These are phyloP conservation scores for Tricholoma bakamatsutake DNA, from an alignment of 768 basidiomycete genomes.

Conservation along the genomic window DNA sequence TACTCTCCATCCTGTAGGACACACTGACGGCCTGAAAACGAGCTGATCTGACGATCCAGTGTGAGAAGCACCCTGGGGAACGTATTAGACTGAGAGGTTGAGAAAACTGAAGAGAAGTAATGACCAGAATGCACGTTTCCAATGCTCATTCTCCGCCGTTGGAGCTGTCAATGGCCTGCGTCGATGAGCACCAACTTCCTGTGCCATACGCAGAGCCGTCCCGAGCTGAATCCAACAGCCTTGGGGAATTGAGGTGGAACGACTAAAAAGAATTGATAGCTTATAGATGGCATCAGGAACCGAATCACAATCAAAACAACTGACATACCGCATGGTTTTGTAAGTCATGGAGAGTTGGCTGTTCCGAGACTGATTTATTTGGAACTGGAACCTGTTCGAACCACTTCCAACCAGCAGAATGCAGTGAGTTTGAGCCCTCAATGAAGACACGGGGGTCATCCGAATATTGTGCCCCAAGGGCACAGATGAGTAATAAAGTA, in stretches of 20 bases:
- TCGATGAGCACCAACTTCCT: conserved; percentile 72
- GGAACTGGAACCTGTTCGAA: conserved; percentile 61
- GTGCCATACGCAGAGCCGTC: conserved; percentile 61
- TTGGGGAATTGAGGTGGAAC: conserved; percentile 43
- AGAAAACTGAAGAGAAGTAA: background rate
- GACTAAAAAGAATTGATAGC: conserved; percentile 44
- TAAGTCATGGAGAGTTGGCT: conserved; percentile 64
- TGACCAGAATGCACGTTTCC: conserved; percentile 66
- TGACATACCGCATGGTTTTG: conserved; percentile 59
- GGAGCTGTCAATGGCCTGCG: conserved; percentile 27
- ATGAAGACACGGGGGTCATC: conserved; percentile 58
- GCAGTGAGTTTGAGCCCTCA: conserved; percentile 34
- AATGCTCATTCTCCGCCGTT: conserved; percentile 60
- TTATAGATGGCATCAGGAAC: conserved; percentile 17
- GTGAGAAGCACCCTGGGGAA: conserved; percentile 40
- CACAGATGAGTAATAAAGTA: conserved; percentile 57
- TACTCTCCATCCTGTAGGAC: conserved; percentile 73
- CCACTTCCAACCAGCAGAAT: conserved; percentile 59
- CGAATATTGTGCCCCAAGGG: conserved; percentile 53
- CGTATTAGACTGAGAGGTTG: background rate
- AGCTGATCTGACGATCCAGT: conserved; percentile 42
- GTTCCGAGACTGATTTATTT: conserved; percentile 50
- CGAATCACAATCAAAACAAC: conserved; percentile 8
- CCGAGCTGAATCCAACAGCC: conserved; percentile 61
- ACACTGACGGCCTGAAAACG: conserved; percentile 61